Evolutionary conservation across 495 filamentous ascomycete genomes (phyloP).

Genomic region (Cryomyces antarcticus): DNA sequence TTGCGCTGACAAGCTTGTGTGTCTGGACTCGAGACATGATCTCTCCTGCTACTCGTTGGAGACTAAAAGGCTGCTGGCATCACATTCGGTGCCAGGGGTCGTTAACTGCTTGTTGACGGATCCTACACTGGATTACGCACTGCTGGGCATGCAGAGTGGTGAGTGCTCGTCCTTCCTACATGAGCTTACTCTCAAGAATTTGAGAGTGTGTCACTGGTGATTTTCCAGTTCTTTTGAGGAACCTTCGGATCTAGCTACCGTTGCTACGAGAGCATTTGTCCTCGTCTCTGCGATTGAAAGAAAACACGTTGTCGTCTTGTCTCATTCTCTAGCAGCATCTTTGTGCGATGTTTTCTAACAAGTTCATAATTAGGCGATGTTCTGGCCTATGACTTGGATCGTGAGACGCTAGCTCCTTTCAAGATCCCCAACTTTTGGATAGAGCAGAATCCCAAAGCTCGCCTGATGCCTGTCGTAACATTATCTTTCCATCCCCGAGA

Average conservation of each 20-base stretch:
- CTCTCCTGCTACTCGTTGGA: conserved; percentile 59
- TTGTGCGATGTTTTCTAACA: too few relatives aligned
- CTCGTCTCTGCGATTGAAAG: too few relatives aligned
- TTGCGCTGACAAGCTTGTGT: conserved; percentile 58
- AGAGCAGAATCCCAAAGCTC: conserved; percentile 36
- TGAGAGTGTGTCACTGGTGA: too few relatives aligned
- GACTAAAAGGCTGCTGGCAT: conserved; percentile 32
- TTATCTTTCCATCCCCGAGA: conserved; percentile 76
- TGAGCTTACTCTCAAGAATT: too few relatives aligned
- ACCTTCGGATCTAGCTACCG: too few relatives aligned
- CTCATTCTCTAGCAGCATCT: too few relatives aligned
- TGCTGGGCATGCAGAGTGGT: conserved; percentile 25
- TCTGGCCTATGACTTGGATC: conserved; percentile 75
- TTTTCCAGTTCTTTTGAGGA: background rate
- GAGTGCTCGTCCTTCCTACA: background rate
- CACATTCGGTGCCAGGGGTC: conserved; percentile 51
- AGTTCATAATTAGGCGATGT: conserved; percentile 37
- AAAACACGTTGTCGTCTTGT: too few relatives aligned
- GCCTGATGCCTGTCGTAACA: conserved; percentile 42
- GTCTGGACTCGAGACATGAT: conserved; percentile 68
- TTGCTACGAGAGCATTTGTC: too few relatives aligned
- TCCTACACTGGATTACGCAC: conserved; percentile 75
- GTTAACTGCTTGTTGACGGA: conserved; percentile 58
- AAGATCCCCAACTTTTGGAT: conserved; percentile 70
- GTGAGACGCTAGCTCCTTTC: conserved; percentile 52